Evolutionary conservation across 306 rosid species (phyloP).

Genomic region (Acmispon strigosus): DNA sequence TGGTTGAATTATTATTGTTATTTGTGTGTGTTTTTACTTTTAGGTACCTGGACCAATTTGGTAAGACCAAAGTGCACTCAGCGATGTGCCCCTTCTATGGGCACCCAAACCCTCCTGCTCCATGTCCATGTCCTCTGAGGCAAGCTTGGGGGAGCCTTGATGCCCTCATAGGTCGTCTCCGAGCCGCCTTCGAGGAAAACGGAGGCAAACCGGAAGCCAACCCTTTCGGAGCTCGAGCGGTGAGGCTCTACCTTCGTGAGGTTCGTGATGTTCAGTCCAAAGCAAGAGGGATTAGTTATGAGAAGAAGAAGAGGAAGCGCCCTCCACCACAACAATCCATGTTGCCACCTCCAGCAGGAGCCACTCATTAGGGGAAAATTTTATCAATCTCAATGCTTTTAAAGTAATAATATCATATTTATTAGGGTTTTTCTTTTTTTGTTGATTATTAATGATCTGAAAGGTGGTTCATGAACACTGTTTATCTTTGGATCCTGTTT

Average conservation of each 20-base stretch:
- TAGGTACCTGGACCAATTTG: conserved; percentile 91
- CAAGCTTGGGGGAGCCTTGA: conserved; percentile 99
- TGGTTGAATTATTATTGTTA: not conserved
- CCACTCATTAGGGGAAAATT: conserved; percentile 23
- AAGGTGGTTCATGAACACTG: conserved; percentile 25
- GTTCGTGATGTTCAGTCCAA: conserved; percentile 96
- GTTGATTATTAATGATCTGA: conserved; percentile 7
- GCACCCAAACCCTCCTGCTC: conserved; percentile 94
- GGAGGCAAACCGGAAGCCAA: conserved; percentile 96
- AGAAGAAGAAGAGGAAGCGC: conserved; percentile 93
- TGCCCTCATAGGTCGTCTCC: conserved; percentile 86
- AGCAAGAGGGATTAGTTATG: conserved; percentile 95
- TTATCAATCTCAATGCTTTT: too few relatives aligned
- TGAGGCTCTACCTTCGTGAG: conserved; percentile 90
- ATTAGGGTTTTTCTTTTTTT: conserved; percentile 21
- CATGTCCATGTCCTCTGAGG: conserved; percentile 94
- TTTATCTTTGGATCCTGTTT: conserved; percentile 44
- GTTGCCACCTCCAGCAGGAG: conserved; percentile 49
- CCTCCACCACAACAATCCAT: conserved; percentile 35
- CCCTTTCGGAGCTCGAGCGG: conserved; percentile 95
- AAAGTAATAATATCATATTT: not conserved
- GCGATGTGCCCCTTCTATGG: conserved; percentile 93
- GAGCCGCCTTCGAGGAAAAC: conserved; percentile 94
- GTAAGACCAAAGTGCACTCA: conserved; percentile 90
- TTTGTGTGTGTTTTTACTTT: not conserved